Percentiles rank a stretch among this genome's conserved stretches.
Evolutionary conservation across 805 yeast genomes (phyloP).

Genomic region (Barnettozyma californica): DNA sequence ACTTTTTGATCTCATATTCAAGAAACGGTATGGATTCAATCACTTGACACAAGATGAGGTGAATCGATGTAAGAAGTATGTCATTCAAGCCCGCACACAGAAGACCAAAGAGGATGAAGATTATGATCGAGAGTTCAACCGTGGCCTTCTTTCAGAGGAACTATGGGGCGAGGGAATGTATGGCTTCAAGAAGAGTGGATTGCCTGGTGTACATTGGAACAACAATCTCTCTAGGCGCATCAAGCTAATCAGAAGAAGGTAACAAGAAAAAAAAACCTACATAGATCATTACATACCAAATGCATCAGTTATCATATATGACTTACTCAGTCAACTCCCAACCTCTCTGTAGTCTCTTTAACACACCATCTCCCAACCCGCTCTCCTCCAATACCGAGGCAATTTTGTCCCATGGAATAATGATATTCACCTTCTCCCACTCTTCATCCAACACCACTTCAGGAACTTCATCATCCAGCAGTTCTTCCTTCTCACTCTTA

Average conservation of each 20-base stretch:
- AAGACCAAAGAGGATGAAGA: slow-evolving; percentile 16
- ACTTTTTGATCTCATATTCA: slow-evolving; percentile 70
- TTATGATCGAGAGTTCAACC: slow-evolving; percentile 23
- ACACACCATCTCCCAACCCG: slow-evolving; percentile 26
- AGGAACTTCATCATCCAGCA: neutral
- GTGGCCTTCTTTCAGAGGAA: slow-evolving; percentile 25
- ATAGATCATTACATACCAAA: neutral
- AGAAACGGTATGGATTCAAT: slow-evolving; percentile 65
- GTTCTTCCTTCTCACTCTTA: neutral
- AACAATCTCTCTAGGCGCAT: slow-evolving; percentile 51
- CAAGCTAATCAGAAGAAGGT: slow-evolving; percentile 34
- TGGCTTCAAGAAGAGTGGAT: slow-evolving; percentile 34
- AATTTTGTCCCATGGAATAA: slow-evolving; percentile 43
- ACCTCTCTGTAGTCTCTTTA: slow-evolving; percentile 34
- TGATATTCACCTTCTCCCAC: slow-evolving; percentile 3
- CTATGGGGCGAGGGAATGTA: slow-evolving; percentile 35
- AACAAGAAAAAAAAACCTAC: neutral
- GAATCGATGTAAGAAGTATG: slow-evolving; percentile 71
- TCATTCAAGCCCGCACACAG: slow-evolving; percentile 31
- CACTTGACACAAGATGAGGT: slow-evolving; percentile 80
- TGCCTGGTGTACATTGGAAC: slow-evolving; percentile 59
- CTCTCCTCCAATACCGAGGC: slow-evolving; percentile 30
- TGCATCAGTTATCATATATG: neutral
- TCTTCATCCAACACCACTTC: neutral
- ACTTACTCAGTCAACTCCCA: slow-evolving; percentile 32